These are phyloP conservation scores for Pistacia atlantica DNA, from an alignment of 345 rosid species.

Conservation along the genomic window DNA sequence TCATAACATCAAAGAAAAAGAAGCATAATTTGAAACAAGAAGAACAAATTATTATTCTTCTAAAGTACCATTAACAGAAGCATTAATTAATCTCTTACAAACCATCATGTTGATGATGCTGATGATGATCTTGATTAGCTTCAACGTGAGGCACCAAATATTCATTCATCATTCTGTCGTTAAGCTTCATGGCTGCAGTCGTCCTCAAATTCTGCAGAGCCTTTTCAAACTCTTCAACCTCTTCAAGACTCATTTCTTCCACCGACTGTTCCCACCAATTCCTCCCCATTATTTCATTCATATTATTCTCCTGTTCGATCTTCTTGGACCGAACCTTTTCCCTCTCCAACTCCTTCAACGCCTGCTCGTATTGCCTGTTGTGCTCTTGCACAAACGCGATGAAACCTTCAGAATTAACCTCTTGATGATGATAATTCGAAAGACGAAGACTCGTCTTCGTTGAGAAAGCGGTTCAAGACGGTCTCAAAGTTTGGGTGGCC, in stretches of 20 bases:
- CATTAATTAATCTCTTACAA: neutral
- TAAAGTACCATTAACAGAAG: too few relatives aligned
- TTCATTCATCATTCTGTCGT: constrained; percentile 22
- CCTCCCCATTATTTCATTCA: neutral
- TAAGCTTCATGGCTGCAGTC: constrained; percentile 21
- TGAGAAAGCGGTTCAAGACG: constrained; percentile 16
- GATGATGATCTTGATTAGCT: neutral
- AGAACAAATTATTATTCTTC: too few relatives aligned
- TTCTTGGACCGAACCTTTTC: constrained; percentile 19
- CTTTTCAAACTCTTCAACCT: constrained; percentile 31
- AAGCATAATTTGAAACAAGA: too few relatives aligned
- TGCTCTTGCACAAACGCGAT: constrained; percentile 7
- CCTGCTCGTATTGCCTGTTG: neutral
- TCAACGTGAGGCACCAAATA: neutral
- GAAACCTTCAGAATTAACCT: neutral
- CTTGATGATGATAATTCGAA: neutral
- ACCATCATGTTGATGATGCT: neutral
- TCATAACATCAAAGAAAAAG: too few relatives aligned
- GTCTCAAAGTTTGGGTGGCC: constrained; percentile 33
- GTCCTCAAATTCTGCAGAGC: constrained; percentile 35
- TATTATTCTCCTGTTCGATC: constrained; percentile 20
- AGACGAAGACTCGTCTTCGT: neutral
- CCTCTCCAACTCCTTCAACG: constrained; percentile 27
- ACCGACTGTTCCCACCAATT: constrained; percentile 44
- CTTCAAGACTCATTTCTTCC: constrained; percentile 33